Conservation (phyloP, 2,329 filamentous ascomycete species). For the Cordyceps pruinosa region DNA sequence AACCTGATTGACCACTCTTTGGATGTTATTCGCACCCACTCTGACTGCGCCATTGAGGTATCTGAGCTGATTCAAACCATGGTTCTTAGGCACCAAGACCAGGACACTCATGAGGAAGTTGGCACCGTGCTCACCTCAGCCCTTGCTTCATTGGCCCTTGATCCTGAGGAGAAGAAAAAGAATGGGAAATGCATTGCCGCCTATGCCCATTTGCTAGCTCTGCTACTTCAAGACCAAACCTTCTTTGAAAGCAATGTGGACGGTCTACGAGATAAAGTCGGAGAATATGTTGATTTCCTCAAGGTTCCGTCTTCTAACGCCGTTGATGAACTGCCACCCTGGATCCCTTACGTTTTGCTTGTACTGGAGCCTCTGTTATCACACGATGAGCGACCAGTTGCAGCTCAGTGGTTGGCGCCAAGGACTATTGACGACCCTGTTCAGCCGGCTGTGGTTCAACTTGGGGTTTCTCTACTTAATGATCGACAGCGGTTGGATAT, state of each 20-base stretch:
- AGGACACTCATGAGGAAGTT: conserved; percentile 60
- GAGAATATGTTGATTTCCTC: conserved; percentile 71
- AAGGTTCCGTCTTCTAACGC: conserved; percentile 60
- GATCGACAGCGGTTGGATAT: conserved; percentile 61
- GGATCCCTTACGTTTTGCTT: conserved; percentile 84
- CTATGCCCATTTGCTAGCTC: conserved; percentile 83
- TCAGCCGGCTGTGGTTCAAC: conserved; percentile 52
- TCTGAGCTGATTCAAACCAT: conserved; percentile 77
- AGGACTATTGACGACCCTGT: conserved; percentile 41
- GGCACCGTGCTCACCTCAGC: conserved; percentile 79
- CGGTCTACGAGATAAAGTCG: conserved; percentile 69
- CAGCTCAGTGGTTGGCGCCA: conserved; percentile 63
- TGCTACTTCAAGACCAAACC: conserved; percentile 73
- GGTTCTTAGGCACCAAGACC: conserved; percentile 50
- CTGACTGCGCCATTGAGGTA: conserved; percentile 83
- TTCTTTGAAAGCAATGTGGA: conserved; percentile 75
- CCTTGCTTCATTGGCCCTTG: conserved; percentile 60
- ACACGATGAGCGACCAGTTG: conserved; percentile 74
- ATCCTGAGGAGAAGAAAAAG: conserved; percentile 59
- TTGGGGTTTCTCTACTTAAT: conserved; percentile 48
- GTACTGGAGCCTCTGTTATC: conserved; percentile 87
- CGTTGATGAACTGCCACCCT: conserved; percentile 75
- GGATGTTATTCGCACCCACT: conserved; percentile 82
- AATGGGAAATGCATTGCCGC: conserved; percentile 63
- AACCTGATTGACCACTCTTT: conserved; percentile 84